phyloP scores from a whole-genome alignment of 805 yeast species.

The Barnettozyma californica region DNA sequence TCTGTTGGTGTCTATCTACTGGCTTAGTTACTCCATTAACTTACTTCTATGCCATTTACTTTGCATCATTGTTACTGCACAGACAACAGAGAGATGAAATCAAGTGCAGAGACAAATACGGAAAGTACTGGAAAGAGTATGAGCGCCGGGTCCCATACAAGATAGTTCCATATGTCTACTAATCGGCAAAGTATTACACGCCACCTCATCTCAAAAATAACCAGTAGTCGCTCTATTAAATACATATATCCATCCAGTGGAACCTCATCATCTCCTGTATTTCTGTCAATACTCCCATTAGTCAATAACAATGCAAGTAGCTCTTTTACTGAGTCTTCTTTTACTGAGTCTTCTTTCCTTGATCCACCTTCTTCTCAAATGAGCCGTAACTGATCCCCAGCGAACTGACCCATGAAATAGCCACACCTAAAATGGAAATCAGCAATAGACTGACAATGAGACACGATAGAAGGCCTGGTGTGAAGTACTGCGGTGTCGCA shows the following conservation, averaged over 20 bases:
- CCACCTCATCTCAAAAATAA: neutral
- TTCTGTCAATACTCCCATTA: neutral
- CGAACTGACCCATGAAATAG: slow-evolving; percentile 66
- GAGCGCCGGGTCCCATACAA: slow-evolving; percentile 79
- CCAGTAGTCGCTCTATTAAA: neutral
- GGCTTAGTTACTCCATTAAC: slow-evolving; percentile 79
- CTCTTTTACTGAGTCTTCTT: slow-evolving; percentile 5
- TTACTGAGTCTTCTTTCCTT: slow-evolving; percentile 7
- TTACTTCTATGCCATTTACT: slow-evolving; percentile 81
- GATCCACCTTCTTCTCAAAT: slow-evolving; percentile 60
- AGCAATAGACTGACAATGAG: slow-evolving; percentile 60
- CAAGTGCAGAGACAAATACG: slow-evolving; percentile 83
- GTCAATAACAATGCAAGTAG: neutral
- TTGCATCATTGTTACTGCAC: slow-evolving; percentile 76
- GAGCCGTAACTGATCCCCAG: slow-evolving; percentile 78
- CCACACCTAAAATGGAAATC: slow-evolving; percentile 49
- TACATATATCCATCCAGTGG: slow-evolving; percentile 6
- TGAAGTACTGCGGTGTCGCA: slow-evolving; percentile 47
- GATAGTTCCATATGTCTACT: slow-evolving; percentile 85
- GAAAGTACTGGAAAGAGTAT: slow-evolving; percentile 80
- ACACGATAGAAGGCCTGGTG: slow-evolving; percentile 78
- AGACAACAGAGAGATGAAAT: slow-evolving; percentile 90
- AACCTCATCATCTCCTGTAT: neutral
- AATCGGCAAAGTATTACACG: slow-evolving; percentile 4
- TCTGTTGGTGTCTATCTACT: slow-evolving; percentile 90